A percentile compares a stretch with the other conserved stretches of the same genome.
These are phyloP conservation scores for Byssoonygena ceratinophila DNA, from an alignment of 2,329 filamentous ascomycete genomes.

Conservation along the genomic window DNA sequence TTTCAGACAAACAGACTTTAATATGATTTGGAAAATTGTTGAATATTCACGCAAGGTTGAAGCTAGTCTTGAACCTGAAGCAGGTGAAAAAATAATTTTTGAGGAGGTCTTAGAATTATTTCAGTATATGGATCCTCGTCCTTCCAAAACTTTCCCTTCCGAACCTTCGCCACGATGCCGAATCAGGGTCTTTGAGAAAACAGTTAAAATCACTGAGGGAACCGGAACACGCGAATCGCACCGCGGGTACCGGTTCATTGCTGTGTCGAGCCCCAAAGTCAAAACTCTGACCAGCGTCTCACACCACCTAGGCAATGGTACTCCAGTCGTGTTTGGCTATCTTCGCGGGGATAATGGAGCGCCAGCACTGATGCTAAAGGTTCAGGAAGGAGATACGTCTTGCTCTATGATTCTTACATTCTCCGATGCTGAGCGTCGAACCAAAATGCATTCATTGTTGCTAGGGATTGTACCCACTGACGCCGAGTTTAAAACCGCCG, in stretches of 20 bases:
- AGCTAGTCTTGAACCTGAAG: constrained; percentile 55
- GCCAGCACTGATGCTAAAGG: constrained; percentile 59
- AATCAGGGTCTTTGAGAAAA: constrained; percentile 63
- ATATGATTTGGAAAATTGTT: constrained; percentile 68
- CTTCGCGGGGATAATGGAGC: constrained; percentile 59
- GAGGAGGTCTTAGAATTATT: constrained; percentile 60
- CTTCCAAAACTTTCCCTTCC: constrained; percentile 63
- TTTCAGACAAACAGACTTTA: constrained; percentile 66
- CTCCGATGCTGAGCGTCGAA: constrained; percentile 58
- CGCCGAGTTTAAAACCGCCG: constrained; percentile 59
- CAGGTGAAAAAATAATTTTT: constrained; percentile 61
- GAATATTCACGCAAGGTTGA: constrained; percentile 74
- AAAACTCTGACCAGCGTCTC: constrained; percentile 68
- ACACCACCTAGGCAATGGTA: constrained; percentile 54
- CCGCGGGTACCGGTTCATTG: constrained; percentile 65
- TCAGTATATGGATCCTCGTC: constrained; percentile 67
- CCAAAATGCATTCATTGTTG: constrained; percentile 60
- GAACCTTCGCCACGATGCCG: constrained; percentile 63
- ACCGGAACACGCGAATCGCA: constrained; percentile 63
- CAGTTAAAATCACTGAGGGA: constrained; percentile 57
- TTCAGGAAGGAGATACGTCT: constrained; percentile 54
- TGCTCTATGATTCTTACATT: constrained; percentile 72
- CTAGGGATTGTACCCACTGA: constrained; percentile 59
- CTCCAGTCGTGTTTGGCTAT: constrained; percentile 68
- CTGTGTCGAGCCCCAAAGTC: constrained; percentile 65